Evolutionary conservation across 192 early-diverging fungal genomes (phyloP), one percentile per base, ranked within the genome.

Genomic region (Coemansia sp.): DNA sequence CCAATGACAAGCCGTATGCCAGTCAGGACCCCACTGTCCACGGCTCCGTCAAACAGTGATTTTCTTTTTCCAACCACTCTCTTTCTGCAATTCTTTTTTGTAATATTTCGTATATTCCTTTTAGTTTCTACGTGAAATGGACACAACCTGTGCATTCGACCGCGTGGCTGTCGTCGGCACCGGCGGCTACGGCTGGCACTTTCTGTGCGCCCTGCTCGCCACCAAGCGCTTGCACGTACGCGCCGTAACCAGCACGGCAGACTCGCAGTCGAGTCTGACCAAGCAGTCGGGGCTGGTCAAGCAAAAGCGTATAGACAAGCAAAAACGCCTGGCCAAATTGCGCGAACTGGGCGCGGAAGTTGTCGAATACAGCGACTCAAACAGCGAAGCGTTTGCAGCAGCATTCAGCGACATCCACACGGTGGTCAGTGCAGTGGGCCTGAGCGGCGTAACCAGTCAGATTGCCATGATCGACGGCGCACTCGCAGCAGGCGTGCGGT

Each of bases 21-120:
- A 84, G 82, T 57, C 85, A 87, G 65, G 84, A 87, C 40, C 85
- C 85, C 10, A 85, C 82, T 5, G 76, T 73, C 20, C 75, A 83
- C 37, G 85, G 85, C 82, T 57, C 28, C 23, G 11, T n/a, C 4
- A 48, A 48, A 4, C 46, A 36, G 25, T 34, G 19, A 7, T 58
- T 60, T 42, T 42, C 14, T 49, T 38, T 55, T 68, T 36, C n/a
- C 44, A 17, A 26, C 20, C 51, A 25, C 4, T 55, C 17, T 57
- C 19, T 47, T 40, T 5, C 36, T 54, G 3, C 4, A 12, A 57
- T 19, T 57, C 38, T 8, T 23, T 23, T 36, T 31, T 49, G 56
- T 53, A 21, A 44, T 44, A 44, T 44, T 44, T 44, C n/a, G 14
- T 17, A 44, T 6, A 31, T 42, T 42, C 40, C 40, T 42, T 3